Percentiles rank a stretch among this genome's conserved stretches.
Conservation (phyloP, 2,329 filamentous ascomycete species). For the Colletotrichum tamarilloi region DNA sequence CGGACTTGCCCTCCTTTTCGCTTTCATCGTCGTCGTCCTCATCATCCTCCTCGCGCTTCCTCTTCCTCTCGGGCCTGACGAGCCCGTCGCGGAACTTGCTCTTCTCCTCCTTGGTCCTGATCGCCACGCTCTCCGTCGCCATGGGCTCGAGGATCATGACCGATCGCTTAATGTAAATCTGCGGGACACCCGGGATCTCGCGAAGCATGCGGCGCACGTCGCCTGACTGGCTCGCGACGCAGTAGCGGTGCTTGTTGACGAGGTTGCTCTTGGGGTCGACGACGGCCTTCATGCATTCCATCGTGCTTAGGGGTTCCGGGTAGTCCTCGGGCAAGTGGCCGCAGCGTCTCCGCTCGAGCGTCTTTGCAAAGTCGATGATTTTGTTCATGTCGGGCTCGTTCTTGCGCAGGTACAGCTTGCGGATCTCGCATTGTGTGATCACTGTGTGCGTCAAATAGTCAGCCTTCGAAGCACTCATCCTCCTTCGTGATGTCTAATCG, state of each 20-base stretch:
- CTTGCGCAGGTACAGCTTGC: conserved; percentile 77
- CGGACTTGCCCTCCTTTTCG: conserved; percentile 39
- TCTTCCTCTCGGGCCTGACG: conserved; percentile 63
- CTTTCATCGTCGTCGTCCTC: conserved; percentile 48
- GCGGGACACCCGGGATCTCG: conserved; percentile 75
- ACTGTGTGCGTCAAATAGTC: conserved; percentile 53
- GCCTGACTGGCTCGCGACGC: conserved; percentile 79
- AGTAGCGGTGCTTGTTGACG: conserved; percentile 82
- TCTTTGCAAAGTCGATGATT: conserved; percentile 82
- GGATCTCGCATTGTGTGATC: conserved; percentile 85
- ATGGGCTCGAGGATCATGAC: conserved; percentile 81
- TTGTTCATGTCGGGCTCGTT: conserved; percentile 62
- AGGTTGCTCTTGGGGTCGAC: conserved; percentile 80
- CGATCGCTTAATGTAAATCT: conserved; percentile 82
- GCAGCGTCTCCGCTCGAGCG: conserved; percentile 76
- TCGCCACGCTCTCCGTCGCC: conserved; percentile 72
- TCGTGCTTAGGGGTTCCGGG: conserved; percentile 74
- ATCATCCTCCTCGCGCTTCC: conserved; percentile 60
- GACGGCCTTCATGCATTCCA: conserved; percentile 78
- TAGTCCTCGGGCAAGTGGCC: conserved; percentile 80
- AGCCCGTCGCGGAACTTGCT: conserved; percentile 80
- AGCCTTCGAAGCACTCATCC: not conserved
- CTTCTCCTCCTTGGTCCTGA: conserved; percentile 75
- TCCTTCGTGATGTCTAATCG: not conserved
- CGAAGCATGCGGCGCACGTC: conserved; percentile 73